Evolutionary conservation across 768 basidiomycete genomes (phyloP), one percentile per base, ranked within the genome.

Genomic region (Russula sp.): DNA sequence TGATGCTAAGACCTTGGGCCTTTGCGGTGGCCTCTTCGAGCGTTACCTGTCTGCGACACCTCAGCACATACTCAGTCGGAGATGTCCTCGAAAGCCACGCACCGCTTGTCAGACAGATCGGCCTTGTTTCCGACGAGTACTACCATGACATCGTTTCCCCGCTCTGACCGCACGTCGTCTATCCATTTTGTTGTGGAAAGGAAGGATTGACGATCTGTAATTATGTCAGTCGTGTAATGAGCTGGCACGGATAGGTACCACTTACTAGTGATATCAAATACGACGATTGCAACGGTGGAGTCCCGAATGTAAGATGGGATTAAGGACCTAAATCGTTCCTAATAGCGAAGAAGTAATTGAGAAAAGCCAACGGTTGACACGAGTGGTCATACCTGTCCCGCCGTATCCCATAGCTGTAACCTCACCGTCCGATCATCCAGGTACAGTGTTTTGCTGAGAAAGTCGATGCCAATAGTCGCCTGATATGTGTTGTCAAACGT

Each of bases 401-500:
- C 96, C 59, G 97, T 99, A 75, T 99, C 97, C 97, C 97, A 99
- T 16, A 99, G 78, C 73, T 99, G 97, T 75, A 99, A 77, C 72
- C 97, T 84, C 52, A 99, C 96, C 1, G 97, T 99, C 70, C 97
- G 82, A 78, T 99, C 97, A 73, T 99, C 97, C 61, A 98, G 82
- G 76, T 99, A 99, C 93, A 99, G 96, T 0, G 97, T 98, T 81
- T 99, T 99, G 78, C 94, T 96, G 76, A 99, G 79, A 75, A 99
- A 99, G 78, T 99, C 97, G 76, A 99, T 99, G 62, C 96, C 94
- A 72, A 96, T 96, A 10, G 94, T 96, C 20, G 94, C 94, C 73
- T 94, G 92, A 75, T 99, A 99, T 49, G 96, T 98, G 75, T 98
- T 98, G 80, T 99, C 97, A 75, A 99, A 99, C 0, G 97, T 98